Conservation (phyloP, 306 rosid species). For the Fragaria ananassa region DNA sequence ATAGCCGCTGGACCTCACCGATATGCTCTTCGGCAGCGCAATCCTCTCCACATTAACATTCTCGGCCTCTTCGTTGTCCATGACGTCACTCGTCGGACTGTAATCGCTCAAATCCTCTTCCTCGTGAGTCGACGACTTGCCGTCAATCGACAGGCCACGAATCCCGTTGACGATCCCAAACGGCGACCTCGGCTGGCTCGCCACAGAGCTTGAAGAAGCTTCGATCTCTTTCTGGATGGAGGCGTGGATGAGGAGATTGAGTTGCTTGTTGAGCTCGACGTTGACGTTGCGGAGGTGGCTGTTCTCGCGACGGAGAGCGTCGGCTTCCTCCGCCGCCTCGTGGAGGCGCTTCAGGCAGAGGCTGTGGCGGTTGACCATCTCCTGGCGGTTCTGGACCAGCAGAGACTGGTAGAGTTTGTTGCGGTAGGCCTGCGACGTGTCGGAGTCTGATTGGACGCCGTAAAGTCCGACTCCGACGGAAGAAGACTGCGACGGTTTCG, state of each 20-base stretch:
- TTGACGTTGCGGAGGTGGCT: conserved; percentile 57
- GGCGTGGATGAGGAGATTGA: conserved; percentile 57
- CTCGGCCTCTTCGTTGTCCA: conserved; percentile 39
- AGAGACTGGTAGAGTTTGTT: conserved; percentile 39
- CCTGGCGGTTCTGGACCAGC: conserved; percentile 72
- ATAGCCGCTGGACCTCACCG: conserved; percentile 85
- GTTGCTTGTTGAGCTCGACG: conserved; percentile 65
- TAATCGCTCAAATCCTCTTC: conserved; percentile 41
- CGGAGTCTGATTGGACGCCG: conserved; percentile 20
- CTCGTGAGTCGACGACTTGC: conserved; percentile 14
- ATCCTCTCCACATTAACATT: conserved; percentile 55
- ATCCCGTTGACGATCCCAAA: conserved; percentile 21
- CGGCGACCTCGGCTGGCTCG: conserved; percentile 12
- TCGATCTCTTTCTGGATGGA: conserved; percentile 36
- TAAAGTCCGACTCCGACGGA: conserved; percentile 30
- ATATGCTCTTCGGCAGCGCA: conserved; percentile 86
- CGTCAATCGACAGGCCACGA: conserved; percentile 10
- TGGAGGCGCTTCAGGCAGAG: conserved; percentile 71
- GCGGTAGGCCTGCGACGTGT: conserved; percentile 7
- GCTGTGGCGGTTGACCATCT: conserved; percentile 79
- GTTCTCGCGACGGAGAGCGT: conserved; percentile 69
- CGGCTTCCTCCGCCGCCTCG: conserved; percentile 61
- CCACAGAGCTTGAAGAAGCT: conserved; percentile 20
- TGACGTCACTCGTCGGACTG: conserved; percentile 60
- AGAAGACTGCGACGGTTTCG: conserved; percentile 9